phyloP scores from a whole-genome alignment of 2,329 filamentous ascomycete genomes.

The Fusarium sp. region DNA sequence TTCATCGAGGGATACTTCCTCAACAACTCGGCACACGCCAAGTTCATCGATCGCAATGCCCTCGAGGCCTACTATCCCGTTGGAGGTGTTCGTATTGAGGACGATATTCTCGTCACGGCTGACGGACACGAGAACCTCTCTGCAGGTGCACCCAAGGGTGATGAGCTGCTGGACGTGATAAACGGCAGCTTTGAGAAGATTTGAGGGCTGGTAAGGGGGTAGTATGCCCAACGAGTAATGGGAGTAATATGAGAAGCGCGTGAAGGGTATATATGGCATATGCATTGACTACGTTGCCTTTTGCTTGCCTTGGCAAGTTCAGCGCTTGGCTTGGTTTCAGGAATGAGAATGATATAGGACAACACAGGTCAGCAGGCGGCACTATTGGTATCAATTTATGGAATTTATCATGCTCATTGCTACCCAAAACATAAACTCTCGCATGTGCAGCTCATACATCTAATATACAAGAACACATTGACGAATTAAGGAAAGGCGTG shows the following conservation, averaged over 20 bases:
- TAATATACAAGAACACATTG: conserved; percentile 36
- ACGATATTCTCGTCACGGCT: conserved; percentile 85
- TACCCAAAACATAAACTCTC: conserved; percentile 29
- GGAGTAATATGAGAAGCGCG: background rate
- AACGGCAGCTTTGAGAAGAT: conserved; percentile 52
- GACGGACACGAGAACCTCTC: conserved; percentile 87
- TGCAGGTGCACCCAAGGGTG: conserved; percentile 76
- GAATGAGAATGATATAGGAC: conserved; percentile 9
- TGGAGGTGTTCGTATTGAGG: conserved; percentile 93
- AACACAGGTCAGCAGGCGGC: background rate
- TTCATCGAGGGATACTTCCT: conserved; percentile 79
- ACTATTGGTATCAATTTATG: conserved; percentile 17
- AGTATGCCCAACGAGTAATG: background rate
- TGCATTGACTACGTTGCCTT: background rate
- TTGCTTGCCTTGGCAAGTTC: background rate
- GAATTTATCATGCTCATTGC: conserved; percentile 40
- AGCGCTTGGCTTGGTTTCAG: background rate
- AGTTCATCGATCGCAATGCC: conserved; percentile 73
- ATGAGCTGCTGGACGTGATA: conserved; percentile 75
- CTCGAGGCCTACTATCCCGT: conserved; percentile 80
- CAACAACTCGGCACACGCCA: conserved; percentile 66
- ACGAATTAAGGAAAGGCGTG: conserved; percentile 9
- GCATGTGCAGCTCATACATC: conserved; percentile 31
- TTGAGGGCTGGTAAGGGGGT: conserved; percentile 10
- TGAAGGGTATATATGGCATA: conserved; percentile 5